These are phyloP conservation scores for Chaetomidium leptoderma DNA, from an alignment of 495 filamentous ascomycete species.

Conservation along the genomic window DNA sequence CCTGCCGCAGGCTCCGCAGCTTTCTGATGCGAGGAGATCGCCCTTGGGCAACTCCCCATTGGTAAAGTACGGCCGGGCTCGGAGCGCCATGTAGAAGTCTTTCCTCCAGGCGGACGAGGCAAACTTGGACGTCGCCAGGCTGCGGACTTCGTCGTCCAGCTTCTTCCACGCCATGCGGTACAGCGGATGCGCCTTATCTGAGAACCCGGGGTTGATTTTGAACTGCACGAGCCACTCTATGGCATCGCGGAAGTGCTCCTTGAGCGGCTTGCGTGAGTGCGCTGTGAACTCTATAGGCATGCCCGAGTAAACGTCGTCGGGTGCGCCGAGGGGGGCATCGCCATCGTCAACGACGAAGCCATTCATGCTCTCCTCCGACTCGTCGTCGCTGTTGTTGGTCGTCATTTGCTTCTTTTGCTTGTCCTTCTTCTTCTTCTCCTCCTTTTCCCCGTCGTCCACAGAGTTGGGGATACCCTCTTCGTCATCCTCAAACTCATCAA, in stretches of 20 bases:
- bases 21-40: slow-evolving; percentile 37
- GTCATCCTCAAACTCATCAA: slow-evolving; percentile 49
- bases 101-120: slow-evolving; percentile 67
- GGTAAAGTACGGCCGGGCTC: slow-evolving; percentile 52
- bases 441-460: slow-evolving; percentile 20
- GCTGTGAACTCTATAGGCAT: slow-evolving; percentile 71
- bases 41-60: slow-evolving; percentile 27
- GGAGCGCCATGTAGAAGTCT: slow-evolving; percentile 61
- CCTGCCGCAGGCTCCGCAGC: slow-evolving; percentile 76
- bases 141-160: slow-evolving; percentile 66
- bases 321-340: slow-evolving; percentile 58
- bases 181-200: slow-evolving; percentile 50
- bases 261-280: slow-evolving; percentile 61
- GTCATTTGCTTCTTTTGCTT: slow-evolving; percentile 8
- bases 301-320: slow-evolving; percentile 37
- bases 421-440: slow-evolving; percentile 19
- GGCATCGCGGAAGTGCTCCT: slow-evolving; percentile 72
- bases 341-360: slow-evolving; percentile 69
- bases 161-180: slow-evolving; percentile 71
- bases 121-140: slow-evolving; percentile 65
- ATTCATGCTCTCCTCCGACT: slow-evolving; percentile 59
- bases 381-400: slow-evolving; percentile 25
- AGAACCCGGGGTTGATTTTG: slow-evolving; percentile 71
- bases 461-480: slow-evolving; percentile 28
- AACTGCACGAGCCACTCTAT: slow-evolving; percentile 76